phyloP scores from a whole-genome alignment of 2,329 filamentous ascomycete species.

The Alternaria sp. region DNA sequence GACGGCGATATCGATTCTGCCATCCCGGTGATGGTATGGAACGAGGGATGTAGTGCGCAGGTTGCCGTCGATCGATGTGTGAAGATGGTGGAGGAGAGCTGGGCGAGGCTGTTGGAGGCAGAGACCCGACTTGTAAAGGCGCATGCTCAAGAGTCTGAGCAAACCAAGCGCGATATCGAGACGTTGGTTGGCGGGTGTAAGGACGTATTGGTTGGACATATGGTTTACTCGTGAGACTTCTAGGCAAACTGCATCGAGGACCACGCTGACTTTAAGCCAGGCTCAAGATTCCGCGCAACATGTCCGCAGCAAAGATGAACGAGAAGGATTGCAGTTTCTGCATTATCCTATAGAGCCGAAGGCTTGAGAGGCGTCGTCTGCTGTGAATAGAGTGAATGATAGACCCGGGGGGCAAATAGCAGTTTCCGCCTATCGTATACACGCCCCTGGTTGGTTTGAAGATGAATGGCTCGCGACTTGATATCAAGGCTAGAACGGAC shows the following conservation, averaged over 20 bases:
- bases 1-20: slow-evolving; percentile 15
- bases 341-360: neutral
- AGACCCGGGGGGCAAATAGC: neutral
- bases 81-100: slow-evolving; percentile 7
- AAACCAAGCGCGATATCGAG: slow-evolving; percentile 4
- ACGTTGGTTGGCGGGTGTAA: slow-evolving; percentile 10
- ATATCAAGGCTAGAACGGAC: neutral
- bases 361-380: neutral
- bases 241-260: neutral
- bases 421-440: neutral
- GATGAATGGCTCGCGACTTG: neutral
- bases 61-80: slow-evolving; percentile 12
- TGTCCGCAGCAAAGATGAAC: slow-evolving; percentile 10
- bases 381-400: neutral
- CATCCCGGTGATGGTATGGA: slow-evolving; percentile 15
- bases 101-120: slow-evolving; percentile 3
- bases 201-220: slow-evolving; percentile 16
- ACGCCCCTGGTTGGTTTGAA: neutral
- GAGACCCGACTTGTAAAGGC: slow-evolving; percentile 3
- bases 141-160: slow-evolving; percentile 1
- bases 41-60: slow-evolving; percentile 14
- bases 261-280: neutral
- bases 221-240: slow-evolving; percentile 5
- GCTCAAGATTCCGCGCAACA: slow-evolving; percentile 10
- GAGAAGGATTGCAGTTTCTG: slow-evolving; percentile 5